Evolutionary conservation across 352 stramenopile genomes (phyloP).

Genomic region (Halophytophthora batemanensis): DNA sequence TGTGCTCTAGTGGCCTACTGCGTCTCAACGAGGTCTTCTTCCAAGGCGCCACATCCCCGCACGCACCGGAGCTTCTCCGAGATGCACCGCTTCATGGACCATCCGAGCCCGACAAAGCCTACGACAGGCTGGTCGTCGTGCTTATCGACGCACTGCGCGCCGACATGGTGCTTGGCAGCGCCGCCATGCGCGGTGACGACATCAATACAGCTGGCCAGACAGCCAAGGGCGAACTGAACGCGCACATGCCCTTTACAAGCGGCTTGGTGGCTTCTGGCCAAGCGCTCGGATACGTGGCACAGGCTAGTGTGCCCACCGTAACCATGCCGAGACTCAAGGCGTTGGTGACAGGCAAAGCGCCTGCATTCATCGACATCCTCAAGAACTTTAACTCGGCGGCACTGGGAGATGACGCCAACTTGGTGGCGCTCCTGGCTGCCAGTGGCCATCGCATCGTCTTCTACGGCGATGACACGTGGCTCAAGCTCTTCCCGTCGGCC

Average conservation of each 20-base stretch:
- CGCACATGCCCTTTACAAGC: conserved; percentile 67
- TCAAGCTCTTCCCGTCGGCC: conserved; percentile 75
- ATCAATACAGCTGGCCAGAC: not conserved
- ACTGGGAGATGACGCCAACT: conserved; percentile 64
- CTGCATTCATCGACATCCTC: conserved; percentile 88
- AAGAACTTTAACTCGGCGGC: conserved; percentile 90
- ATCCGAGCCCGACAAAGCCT: conserved; percentile 22
- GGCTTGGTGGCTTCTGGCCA: conserved; percentile 39
- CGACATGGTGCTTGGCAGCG: conserved; percentile 83
- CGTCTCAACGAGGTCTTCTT: conserved; percentile 56
- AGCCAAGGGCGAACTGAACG: conserved; percentile 45
- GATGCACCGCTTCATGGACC: conserved; percentile 1
- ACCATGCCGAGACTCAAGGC: conserved; percentile 89
- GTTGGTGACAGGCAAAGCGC: conserved; percentile 78
- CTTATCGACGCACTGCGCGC: conserved; percentile 85
- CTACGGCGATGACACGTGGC: conserved; percentile 90
- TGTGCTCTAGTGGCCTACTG: conserved; percentile 53
- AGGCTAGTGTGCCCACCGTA: conserved; percentile 84
- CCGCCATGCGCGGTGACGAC: conserved; percentile 32
- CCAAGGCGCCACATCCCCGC: conserved; percentile 10
- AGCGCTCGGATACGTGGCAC: conserved; percentile 68
- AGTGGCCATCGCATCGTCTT: conserved; percentile 69
- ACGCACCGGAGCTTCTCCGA: conserved; percentile 4
- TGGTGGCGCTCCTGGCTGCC: conserved; percentile 52
- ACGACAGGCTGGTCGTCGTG: conserved; percentile 82